Evolutionary conservation across 805 yeast genomes (phyloP), one percentile per base, ranked within the genome.

Genomic region (Schwanniomyces yamadae): DNA sequence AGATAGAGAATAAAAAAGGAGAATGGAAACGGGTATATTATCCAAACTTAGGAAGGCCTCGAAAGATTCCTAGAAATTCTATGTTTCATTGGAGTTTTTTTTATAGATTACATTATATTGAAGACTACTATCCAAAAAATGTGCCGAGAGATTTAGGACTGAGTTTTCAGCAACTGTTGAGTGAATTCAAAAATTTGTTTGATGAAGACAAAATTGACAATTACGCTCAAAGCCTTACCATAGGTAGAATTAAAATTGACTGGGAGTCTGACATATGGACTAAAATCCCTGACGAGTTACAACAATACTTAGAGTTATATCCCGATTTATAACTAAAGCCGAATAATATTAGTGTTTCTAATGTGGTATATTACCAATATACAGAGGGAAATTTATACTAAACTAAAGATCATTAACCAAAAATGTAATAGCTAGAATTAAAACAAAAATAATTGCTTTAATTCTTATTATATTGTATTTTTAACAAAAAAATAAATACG

Each of bases 21-120:
- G 61, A 66, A 45, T 79, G 84, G 83, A 59, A 56, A 37, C 63
- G 69, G 31, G 55, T 60, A 4, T 75, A 66, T 46, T 48, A 59
- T 10, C 87, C 87, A 1, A 80, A 82, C 48, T 46, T 78, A 3
- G 87, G 87, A 2, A 59, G 75, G 10, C 38, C 52, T 4, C 61
- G 87, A 40, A 59, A 59, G 27, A 57, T 81, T 4, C 84, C 85
- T 1, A 40, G 42, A 1, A 55, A 65, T 39, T 69, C 73, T 8
- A 55, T 54, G 10, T 41, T 80, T 22, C 87, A 82, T 54, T 82
- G 87, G 86, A 78, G 85, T 30, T 69, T 80, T 1, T 66, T 63
- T 41, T 80, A 81, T 77, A 61, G 82, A 43, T 48, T 73, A 36
- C 75, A 69, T 40, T 67, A 58, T 42, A 63, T 73, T 34, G 37